Evolutionary conservation across 2,329 filamentous ascomycete genomes (phyloP), one percentile per base, ranked within the genome.

Genomic region (Alternaria atra): DNA sequence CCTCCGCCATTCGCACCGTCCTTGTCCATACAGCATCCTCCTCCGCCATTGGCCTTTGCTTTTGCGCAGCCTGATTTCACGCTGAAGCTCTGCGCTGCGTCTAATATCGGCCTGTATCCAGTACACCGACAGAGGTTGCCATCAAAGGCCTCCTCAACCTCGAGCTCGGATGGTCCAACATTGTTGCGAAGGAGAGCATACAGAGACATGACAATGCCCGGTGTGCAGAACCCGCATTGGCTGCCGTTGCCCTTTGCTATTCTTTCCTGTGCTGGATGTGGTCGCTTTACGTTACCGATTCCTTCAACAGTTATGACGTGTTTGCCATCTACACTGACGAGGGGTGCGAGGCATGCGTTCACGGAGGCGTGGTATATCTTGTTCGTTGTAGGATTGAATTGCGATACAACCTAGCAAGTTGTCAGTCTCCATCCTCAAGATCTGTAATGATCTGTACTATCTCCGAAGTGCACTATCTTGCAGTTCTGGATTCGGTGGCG

Each of bases 301-400:
- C 95, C 95, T 80, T 99, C 95, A 40, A 99, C 90, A 3, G 95
- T 99, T 75, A 99, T 94, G 73, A 98, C 93, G 85, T 99, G 95
- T 78, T 99, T 99, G 44, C 95, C 95, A 77, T 98, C 95, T 43
- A 98, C 87, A 72, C 93, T 97, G 68, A 93, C 91, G 47, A 99
- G 85, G 6, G 95, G 95, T 10, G 95, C 94, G 53, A 99, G 84
- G 77, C 95, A 99, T 42, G 95, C 95, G 77, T 99, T 99, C 61
- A 98, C 92, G 55, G 92, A 96, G 58, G 95, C 95, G 83, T 99
- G 94, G 75, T 98, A 98, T 70, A 98, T 92, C 77, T 91, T 87
- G 73, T 92, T 92, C 6, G 94, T 97, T 4, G 93, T 97, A 1
- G 93, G 93, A 74, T 98, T 98, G 75, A 90, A 90, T 78, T 98